Percentiles rank a stretch among this genome's conserved stretches.
These are phyloP conservation scores for Ormosia emarginata DNA, from an alignment of 306 rosid genomes.

Conservation along the genomic window DNA sequence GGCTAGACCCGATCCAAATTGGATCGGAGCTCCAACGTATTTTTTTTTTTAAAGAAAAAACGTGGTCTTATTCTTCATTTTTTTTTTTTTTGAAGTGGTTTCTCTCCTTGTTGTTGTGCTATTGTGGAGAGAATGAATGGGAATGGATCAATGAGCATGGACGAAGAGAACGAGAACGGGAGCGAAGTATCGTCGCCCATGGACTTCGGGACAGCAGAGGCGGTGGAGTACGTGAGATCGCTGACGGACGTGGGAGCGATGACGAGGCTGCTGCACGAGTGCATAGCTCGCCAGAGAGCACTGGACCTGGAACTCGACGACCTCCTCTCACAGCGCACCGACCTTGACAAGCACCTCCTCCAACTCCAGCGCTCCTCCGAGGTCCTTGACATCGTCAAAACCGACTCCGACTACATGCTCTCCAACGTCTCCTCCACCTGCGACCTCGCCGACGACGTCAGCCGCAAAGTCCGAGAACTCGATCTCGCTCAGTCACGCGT, in stretches of 20 bases:
- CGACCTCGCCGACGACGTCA: constrained; percentile 42
- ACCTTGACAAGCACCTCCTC: constrained; percentile 70
- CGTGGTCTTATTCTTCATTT: too few species aligned
- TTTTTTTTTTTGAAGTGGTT: too few species aligned
- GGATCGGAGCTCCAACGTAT: too few species aligned
- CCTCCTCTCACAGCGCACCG: constrained; percentile 72
- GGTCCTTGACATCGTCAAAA: constrained; percentile 64
- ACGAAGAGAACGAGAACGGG: constrained; percentile 27
- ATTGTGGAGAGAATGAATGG: too few species aligned
- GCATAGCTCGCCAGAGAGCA: constrained; percentile 44
- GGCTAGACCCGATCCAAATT: too few species aligned
- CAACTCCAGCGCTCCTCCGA: constrained; percentile 67
- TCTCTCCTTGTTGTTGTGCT: too few species aligned
- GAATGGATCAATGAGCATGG: too few species aligned
- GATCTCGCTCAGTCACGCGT: constrained; percentile 92
- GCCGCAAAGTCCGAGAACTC: constrained; percentile 83
- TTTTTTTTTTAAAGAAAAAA: too few species aligned
- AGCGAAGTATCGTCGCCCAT: constrained; percentile 37
- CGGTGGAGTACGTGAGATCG: constrained; percentile 35
- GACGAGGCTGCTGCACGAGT: constrained; percentile 43
- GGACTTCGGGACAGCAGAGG: constrained; percentile 32
- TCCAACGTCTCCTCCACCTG: constrained; percentile 39
- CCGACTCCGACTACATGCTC: constrained; percentile 57
- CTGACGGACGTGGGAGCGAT: constrained; percentile 47
- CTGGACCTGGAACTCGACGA: constrained; percentile 62